Base-by-base conservation (phyloP, 306 rosid species). In the Rubus idaeus region DNA sequence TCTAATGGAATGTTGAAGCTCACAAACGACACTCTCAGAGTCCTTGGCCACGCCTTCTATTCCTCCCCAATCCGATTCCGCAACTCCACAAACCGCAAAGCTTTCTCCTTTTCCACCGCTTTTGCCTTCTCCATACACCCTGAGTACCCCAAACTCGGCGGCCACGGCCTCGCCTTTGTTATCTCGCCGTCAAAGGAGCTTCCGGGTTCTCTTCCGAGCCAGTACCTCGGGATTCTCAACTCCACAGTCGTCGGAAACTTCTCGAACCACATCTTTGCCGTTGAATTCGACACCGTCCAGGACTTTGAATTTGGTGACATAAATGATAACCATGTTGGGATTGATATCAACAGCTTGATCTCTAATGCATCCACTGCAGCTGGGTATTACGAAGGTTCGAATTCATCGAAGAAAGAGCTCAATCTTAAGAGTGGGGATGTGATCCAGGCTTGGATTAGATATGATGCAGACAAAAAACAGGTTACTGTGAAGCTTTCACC, bases 361-460 rank as follows among this genome's bases (percentile, higher is more conserved):
- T 89, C 91, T n/a, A 86, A 89, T 76, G 79, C 71, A 58, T 89
- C 90, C 0, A 88, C 80, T 4, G 46, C 76, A n/a, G 88, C 83
- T 11, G 52, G 53, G 6, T 79, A 70, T 57, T 84, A 74, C 53
- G n/a, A 37, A 0, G 30, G 58, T 4, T 47, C 41, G 4, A 63
- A 69, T 17, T 30, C 40, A 8, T 57, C 70, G 0, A 23, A 51
- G 20, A 69, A 76, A 70, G 74, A 51, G 11, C 83, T 89, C 4
- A 77, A 74, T 70, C 79, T 89, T 76, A 87, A 78, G 73, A 84
- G 87, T 53, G 91, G 90, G 4, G 30, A 50, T 8, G 82, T 80
- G 10, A 82, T 82, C 55, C 94, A 85, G 50, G 88, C 86, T 26
- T 87, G 91, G 94, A 47, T 89, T 12, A 88, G 86, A 5, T 89